Conservation (phyloP, 2,329 filamentous ascomycete genomes). For the Cladosporium sp. region DNA sequence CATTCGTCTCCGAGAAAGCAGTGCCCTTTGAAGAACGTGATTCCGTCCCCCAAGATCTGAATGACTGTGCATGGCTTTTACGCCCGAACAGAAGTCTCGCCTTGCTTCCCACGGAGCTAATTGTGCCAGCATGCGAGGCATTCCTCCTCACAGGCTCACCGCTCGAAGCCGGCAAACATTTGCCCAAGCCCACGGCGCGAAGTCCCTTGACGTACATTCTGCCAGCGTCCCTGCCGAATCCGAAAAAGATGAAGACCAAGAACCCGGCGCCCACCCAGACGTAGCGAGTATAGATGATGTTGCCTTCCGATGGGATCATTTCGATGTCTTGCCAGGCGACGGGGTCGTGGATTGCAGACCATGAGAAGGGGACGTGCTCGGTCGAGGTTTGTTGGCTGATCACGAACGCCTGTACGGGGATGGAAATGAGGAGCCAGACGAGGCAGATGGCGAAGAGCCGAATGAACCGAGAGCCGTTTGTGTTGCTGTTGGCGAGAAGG, state of each 20-base stretch:
- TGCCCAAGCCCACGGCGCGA: conserved; percentile 37
- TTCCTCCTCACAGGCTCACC: background rate
- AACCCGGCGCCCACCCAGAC: conserved; percentile 50
- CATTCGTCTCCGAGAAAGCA: conserved; percentile 12
- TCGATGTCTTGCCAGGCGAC: conserved; percentile 45
- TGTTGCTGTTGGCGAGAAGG: conserved; percentile 50
- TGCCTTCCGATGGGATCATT: conserved; percentile 42
- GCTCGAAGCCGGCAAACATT: background rate
- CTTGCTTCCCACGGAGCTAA: conserved; percentile 24
- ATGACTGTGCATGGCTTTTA: conserved; percentile 3
- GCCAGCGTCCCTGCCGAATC: conserved; percentile 57
- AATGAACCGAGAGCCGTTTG: conserved; percentile 57
- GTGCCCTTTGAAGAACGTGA: conserved; percentile 13
- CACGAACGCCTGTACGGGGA: conserved; percentile 51
- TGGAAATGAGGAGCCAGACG: conserved; percentile 44
- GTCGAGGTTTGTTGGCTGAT: conserved; percentile 39
- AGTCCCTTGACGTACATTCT: conserved; percentile 49
- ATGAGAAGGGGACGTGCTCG: conserved; percentile 37
- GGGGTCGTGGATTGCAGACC: conserved; percentile 48
- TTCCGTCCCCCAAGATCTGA: background rate
- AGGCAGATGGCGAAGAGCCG: conserved; percentile 56
- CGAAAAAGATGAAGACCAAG: conserved; percentile 59
- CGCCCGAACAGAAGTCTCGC: conserved; percentile 23
- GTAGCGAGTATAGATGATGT: conserved; percentile 53
- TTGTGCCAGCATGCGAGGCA: conserved; percentile 12